Conservation (phyloP, 2,329 filamentous ascomycete genomes). For the Calonectria pauciramosa region DNA sequence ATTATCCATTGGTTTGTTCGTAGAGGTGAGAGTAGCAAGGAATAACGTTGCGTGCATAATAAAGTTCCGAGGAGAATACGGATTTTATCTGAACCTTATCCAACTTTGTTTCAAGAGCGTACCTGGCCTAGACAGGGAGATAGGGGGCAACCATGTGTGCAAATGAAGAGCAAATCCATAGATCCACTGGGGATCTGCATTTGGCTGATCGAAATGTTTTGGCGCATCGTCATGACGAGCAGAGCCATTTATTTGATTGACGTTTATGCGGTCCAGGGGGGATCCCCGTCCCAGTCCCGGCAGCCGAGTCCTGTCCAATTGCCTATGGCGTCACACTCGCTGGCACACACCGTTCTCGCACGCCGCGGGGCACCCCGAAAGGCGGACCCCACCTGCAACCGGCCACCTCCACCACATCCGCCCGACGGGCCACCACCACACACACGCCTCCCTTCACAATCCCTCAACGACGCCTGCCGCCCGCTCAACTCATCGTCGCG, state of each 20-base stretch:
- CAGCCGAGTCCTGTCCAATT: background rate
- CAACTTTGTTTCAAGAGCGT: background rate
- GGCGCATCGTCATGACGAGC: background rate
- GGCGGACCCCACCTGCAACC: background rate
- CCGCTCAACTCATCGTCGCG: background rate
- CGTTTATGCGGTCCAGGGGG: background rate
- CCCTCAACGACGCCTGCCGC: background rate
- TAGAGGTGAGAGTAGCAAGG: background rate
- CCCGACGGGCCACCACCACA: background rate
- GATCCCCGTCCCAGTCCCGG: background rate
- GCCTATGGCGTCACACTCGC: background rate
- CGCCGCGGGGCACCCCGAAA: background rate
- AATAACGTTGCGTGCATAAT: background rate
- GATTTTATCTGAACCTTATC: background rate
- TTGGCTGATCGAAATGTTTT: background rate
- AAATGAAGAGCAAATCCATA: background rate
- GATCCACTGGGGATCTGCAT: background rate
- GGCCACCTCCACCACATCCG: constrained; percentile 10
- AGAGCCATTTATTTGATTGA: background rate
- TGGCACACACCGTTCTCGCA: background rate
- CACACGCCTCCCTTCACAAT: background rate
- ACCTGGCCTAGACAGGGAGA: background rate
- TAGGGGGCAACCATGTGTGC: background rate
- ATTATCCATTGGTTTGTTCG: background rate
- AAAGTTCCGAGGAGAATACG: background rate